Evolutionary conservation across 1,284 basidiomycete species (phyloP).

Genomic region (Schizopora paradoxa): DNA sequence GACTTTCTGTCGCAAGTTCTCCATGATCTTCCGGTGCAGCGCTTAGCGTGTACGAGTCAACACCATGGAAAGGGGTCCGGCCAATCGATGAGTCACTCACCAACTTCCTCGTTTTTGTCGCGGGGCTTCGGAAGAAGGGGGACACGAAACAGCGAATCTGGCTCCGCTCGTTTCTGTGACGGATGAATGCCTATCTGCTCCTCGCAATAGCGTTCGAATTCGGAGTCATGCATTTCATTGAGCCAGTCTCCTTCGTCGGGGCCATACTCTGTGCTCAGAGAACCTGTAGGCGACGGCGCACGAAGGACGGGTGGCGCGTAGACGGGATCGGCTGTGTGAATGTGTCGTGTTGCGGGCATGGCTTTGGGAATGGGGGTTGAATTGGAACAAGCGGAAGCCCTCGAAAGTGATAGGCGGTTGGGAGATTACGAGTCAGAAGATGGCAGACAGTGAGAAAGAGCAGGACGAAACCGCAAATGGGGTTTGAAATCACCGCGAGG

Average conservation of each 20-base stretch:
- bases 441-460: neutral
- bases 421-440: neutral
- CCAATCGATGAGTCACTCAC: conserved; percentile 29
- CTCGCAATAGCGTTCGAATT: conserved; percentile 52
- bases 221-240: conserved; percentile 39
- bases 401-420: neutral
- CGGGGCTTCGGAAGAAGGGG: conserved; percentile 31
- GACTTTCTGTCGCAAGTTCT: conserved; percentile 45
- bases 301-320: conserved; percentile 65
- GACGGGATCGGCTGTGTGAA: conserved; percentile 32
- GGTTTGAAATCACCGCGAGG: neutral
- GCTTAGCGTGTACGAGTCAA: conserved; percentile 21
- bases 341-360: conserved; percentile 19
- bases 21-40: conserved; percentile 45
- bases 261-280: conserved; percentile 60
- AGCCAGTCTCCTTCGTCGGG: conserved; percentile 46
- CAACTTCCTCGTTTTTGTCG: conserved; percentile 36
- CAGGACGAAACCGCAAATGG: conserved; percentile 1
- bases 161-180: conserved; percentile 34
- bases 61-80: no score
- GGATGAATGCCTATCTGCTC: conserved; percentile 38
- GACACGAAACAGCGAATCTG: conserved; percentile 40
- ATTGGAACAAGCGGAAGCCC: neutral
- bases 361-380: neutral
- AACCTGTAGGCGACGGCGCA: conserved; percentile 64